These are phyloP conservation scores for Poterioochromonas sp. DNA, from an alignment of 352 stramenopile species.

Conservation along the genomic window DNA sequence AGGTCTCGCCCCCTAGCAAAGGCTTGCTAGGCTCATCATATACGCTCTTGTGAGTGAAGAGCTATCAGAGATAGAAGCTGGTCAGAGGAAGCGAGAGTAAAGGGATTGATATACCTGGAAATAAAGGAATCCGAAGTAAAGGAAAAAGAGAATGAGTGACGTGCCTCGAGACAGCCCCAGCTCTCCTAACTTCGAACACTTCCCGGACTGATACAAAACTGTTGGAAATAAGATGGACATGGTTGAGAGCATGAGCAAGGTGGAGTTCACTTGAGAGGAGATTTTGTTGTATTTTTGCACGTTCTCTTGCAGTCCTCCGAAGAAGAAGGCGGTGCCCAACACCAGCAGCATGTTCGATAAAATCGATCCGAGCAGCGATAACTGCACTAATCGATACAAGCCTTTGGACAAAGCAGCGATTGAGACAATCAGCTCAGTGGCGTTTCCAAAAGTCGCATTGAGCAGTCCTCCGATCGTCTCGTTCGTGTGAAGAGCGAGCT, in stretches of 20 bases:
- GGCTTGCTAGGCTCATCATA: not conserved
- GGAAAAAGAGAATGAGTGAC: not conserved
- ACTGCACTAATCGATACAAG: constrained; percentile 69
- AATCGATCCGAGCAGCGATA: constrained; percentile 71
- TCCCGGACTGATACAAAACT: not conserved
- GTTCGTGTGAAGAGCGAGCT: constrained; percentile 20
- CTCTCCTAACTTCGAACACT: not conserved
- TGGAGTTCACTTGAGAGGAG: constrained; percentile 49
- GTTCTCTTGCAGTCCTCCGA: constrained; percentile 53
- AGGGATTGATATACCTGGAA: constrained; percentile 69
- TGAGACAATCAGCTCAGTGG: constrained; percentile 71
- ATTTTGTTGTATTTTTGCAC: constrained; percentile 71
- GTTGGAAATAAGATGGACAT: constrained; percentile 24
- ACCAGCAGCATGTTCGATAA: constrained; percentile 74
- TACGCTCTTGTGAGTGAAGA: constrained; percentile 47
- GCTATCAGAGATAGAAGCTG: not conserved
- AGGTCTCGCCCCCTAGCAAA: not conserved
- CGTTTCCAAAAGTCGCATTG: constrained; percentile 77
- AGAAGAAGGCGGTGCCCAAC: constrained; percentile 70
- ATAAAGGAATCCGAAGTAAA: constrained; percentile 65
- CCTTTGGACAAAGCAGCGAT: constrained; percentile 64
- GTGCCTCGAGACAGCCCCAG: not conserved
- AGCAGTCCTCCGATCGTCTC: constrained; percentile 48
- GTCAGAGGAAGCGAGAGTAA: constrained; percentile 45
- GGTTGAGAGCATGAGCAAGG: constrained; percentile 35